phyloP scores from a whole-genome alignment of 257 asterid genomes.

The Forsythia viridissima region DNA sequence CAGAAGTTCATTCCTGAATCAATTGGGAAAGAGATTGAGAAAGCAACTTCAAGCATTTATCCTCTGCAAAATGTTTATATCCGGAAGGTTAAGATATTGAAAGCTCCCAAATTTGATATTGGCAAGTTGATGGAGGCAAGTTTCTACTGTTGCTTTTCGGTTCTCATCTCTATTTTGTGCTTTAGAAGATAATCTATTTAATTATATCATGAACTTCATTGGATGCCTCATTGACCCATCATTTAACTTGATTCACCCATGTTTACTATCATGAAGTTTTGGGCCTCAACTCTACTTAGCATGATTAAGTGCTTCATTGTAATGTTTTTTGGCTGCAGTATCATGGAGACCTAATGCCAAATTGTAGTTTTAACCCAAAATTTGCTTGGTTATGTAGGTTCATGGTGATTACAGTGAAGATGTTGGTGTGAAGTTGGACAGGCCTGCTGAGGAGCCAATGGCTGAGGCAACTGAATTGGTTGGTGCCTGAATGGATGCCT shows the following conservation, averaged over 20 bases:
- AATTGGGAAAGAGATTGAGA: constrained; percentile 44
- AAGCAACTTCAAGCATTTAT: constrained; percentile 42
- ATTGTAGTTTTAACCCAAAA: constrained; percentile 13
- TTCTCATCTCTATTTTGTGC: background rate
- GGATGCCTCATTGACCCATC: background rate
- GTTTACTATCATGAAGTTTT: background rate
- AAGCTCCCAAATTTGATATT: constrained; percentile 42
- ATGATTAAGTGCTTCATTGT: background rate
- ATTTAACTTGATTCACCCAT: background rate
- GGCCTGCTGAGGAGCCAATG: background rate
- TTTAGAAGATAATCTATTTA: background rate
- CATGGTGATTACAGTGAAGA: constrained; percentile 44
- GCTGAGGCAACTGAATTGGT: background rate
- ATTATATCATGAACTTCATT: background rate
- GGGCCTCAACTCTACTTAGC: no score
- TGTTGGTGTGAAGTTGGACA: constrained; percentile 32
- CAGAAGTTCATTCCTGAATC: constrained; percentile 41
- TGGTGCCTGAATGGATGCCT: background rate
- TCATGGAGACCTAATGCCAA: background rate
- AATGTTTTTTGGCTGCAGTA: background rate
- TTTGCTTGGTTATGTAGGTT: constrained; percentile 21
- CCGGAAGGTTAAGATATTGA: constrained; percentile 41
- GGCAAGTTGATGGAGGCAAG: constrained; percentile 45
- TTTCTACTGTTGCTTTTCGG: background rate
- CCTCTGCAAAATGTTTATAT: constrained; percentile 42